Percentiles rank a stretch among this genome's conserved stretches.
Conservation (phyloP, 1,284 basidiomycete genomes). For the Clitocybe nebularis region DNA sequence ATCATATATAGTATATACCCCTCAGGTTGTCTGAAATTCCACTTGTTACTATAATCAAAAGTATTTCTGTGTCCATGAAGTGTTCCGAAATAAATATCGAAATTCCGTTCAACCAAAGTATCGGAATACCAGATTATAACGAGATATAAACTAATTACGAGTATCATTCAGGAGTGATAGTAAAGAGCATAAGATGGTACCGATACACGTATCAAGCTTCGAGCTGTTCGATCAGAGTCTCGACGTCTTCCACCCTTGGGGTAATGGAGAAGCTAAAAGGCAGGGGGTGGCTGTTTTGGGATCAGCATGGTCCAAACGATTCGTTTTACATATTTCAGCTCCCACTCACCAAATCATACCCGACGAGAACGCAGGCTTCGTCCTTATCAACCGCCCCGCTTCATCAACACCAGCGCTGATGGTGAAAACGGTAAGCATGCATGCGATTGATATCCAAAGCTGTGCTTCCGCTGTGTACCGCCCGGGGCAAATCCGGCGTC, state of each 20-base stretch:
- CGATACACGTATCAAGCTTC: too few relatives aligned
- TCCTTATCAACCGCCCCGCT: constrained; percentile 26
- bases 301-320: background rate
- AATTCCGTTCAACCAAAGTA: too few relatives aligned
- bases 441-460: constrained; percentile 49
- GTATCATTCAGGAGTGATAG: too few relatives aligned
- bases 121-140: too few relatives aligned
- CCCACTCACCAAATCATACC: constrained; percentile 41
- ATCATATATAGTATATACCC: too few relatives aligned
- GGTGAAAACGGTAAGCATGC: constrained; percentile 41
- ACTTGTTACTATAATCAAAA: too few relatives aligned
- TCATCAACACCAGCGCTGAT: constrained; percentile 34
- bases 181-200: too few relatives aligned
- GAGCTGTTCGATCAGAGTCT: constrained; percentile 3
- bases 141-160: too few relatives aligned
- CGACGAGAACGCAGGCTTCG: constrained; percentile 35
- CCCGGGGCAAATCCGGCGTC: constrained; percentile 48
- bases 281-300: background rate
- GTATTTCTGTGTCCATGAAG: too few relatives aligned
- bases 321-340: background rate
- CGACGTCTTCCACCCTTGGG: constrained; percentile 2
- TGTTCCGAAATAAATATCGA: too few relatives aligned
- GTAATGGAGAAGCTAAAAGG: constrained; percentile 6
- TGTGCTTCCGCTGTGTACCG: constrained; percentile 44
- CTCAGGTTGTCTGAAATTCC: too few relatives aligned